Percentiles rank a stretch among this genome's conserved stretches.
Conservation (phyloP, 2,329 filamentous ascomycete species). For the Diplodia corticola region DNA sequence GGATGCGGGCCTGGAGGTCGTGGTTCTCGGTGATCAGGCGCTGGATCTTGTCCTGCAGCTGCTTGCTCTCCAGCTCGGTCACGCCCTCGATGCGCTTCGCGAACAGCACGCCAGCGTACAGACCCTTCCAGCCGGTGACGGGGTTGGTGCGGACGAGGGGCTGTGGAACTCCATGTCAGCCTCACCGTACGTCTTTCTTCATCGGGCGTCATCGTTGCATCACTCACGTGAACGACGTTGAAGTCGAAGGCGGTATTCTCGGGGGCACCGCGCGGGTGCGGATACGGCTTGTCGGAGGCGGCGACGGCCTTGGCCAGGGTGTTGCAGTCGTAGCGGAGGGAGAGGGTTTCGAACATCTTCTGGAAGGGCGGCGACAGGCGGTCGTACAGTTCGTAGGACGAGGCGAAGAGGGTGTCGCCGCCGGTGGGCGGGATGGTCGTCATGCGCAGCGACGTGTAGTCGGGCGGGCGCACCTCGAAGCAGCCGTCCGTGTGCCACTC, state of each 20-base stretch:
- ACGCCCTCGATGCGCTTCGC: constrained; percentile 43
- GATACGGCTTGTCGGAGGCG: constrained; percentile 29
- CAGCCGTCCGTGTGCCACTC: constrained; percentile 55
- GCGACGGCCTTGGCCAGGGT: constrained; percentile 33
- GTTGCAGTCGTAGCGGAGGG: constrained; percentile 29
- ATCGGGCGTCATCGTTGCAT: too few relatives aligned
- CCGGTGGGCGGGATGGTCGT: constrained; percentile 37
- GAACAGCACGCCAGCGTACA: constrained; percentile 35
- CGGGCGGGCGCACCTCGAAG: constrained; percentile 43
- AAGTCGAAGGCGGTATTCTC: constrained; percentile 24
- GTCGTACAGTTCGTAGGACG: constrained; percentile 43
- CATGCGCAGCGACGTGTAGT: constrained; percentile 41
- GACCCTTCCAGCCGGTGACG: constrained; percentile 39
- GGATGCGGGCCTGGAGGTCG: constrained; percentile 44
- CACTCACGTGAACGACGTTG: constrained; percentile 27
- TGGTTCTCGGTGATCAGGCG: constrained; percentile 43
- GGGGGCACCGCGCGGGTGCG: constrained; percentile 28
- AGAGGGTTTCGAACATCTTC: constrained; percentile 28
- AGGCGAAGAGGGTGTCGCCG: constrained; percentile 46
- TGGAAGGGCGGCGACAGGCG: neutral
- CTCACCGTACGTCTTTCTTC: too few relatives aligned
- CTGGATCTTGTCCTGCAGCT: constrained; percentile 42
- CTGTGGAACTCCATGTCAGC: constrained; percentile 26
- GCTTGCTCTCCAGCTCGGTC: constrained; percentile 38
- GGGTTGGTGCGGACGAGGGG: constrained; percentile 37